Base-by-base conservation (phyloP, 2,329 filamentous ascomycete species). In the Cyphellophora europaea region DNA sequence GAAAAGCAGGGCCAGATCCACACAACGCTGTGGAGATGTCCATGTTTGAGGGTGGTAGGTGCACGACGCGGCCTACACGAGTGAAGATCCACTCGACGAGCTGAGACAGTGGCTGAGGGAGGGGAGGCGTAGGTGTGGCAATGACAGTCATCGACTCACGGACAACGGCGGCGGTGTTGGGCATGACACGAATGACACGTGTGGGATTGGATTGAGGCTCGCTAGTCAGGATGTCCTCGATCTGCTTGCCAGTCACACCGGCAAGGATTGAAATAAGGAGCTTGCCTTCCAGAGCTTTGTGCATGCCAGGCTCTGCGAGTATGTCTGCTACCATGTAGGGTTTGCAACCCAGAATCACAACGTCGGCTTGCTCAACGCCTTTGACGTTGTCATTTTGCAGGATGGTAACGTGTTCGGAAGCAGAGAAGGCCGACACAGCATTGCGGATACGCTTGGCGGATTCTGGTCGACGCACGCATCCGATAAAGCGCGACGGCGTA, bases 71-170 rank as follows among this genome's bases (percentile, higher is more conserved):
- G 4, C 65, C 64, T 16, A 67, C 57, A 2, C 64, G 63, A 8
- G 60, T 65, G 56, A 79, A 79, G 21, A 79, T 72, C 59, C 72
- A 76, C 14, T 61, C 61, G 1, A 73, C 60, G 5, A 76, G 54
- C 12, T 51, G 49, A 6, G 57, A 47, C 35, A 63, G 62, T 10
- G 61, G 52, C 2, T 58, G 45, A 3, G 57, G 52, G 1, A 74
- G 58, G 4, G 69, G 64, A 2, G 68, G 66, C 3, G 56, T 59
- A 2, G 60, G 56, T 2, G 70, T 76, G 31, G 75, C 77, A 47
- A 93, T 80, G 35, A 91, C 77, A 3, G 80, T 89, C 82, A 91
- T 91, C 48, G 74, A 79, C 58, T 93, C 79, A 30, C 83, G 66
- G 38, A 93, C 80, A 32, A 83, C 70, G 16, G 79, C 78, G 8